Conservation (phyloP, 306 rosid genomes). For the Cucurbita pepo region DNA sequence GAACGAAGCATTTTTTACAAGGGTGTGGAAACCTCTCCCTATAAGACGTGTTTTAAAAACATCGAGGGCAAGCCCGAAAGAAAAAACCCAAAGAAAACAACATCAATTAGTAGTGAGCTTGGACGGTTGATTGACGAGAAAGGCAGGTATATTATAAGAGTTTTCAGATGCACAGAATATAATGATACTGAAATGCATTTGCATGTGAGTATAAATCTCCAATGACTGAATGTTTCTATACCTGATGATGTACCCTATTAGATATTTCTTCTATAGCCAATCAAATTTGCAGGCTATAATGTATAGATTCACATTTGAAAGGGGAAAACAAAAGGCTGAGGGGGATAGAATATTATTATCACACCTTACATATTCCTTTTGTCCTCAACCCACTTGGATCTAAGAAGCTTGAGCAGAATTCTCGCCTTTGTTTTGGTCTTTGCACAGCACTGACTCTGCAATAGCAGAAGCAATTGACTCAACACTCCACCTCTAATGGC, state of each 20-base stretch:
- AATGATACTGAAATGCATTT: not conserved
- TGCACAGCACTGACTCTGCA: conserved; percentile 54
- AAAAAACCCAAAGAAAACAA: too few relatives aligned
- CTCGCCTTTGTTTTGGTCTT: conserved; percentile 62
- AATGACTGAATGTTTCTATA: not conserved
- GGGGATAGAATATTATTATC: not conserved
- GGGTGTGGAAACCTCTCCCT: too few relatives aligned
- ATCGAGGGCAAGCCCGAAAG: too few relatives aligned
- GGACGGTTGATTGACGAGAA: not conserved
- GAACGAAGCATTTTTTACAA: too few relatives aligned
- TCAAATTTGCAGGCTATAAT: not conserved
- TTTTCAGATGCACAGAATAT: not conserved
- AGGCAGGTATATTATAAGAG: not conserved
- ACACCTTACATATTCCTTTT: conserved; percentile 12
- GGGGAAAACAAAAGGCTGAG: not conserved
- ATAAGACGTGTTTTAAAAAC: too few relatives aligned
- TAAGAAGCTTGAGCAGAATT: conserved; percentile 61
- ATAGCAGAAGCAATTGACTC: conserved; percentile 52
- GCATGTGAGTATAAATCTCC: conserved; percentile 2
- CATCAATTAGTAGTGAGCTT: too few relatives aligned
- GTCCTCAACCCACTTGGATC: conserved; percentile 44
- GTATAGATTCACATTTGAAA: not conserved
- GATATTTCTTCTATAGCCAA: not conserved
- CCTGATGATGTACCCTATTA: not conserved
- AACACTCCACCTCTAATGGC: conserved; percentile 48